Base-by-base conservation (phyloP, 768 basidiomycete species). In the Russula lepida region DNA sequence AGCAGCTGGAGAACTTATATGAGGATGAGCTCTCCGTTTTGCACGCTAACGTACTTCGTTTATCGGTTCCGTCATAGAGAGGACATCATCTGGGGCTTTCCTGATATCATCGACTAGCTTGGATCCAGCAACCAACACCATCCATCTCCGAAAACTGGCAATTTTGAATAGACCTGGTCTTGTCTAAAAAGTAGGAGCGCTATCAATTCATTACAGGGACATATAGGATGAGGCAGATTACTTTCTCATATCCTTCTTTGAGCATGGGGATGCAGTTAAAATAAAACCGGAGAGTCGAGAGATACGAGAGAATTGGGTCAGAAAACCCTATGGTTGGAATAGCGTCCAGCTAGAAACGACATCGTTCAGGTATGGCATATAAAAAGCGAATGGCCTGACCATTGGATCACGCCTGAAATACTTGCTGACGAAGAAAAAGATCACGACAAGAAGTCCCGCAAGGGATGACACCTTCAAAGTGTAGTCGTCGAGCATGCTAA, bases 221-320 rank as follows among this genome's bases (percentile, higher is more conserved):
- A 7, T 17, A 12, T 25, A 2, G 12, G 4, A 3, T 27, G 41
- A 27, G 15, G 4, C 13, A 28, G 0, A 12, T 44, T 41, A 53
- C 58, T 8, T 59, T 53, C 27, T 59, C 33, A 13, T 59, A 59
- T 21, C 52, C 52, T 12, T 30, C 12, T 37, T 39, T 54, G 33
- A 53, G 11, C 12, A 54, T 59, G 13, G 23, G 25, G 13, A 23
- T 21, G 21, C 43, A 17, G 21, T 56, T 30, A 25, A 33, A 6
- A 9, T 27, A 37, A 21, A 43, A 25, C 2, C 28, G 30, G 50
- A 33, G 4, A 32, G 56, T 63, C 3, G 55, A 59, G 15, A 50
- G 21, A 50, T 67, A 74, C 8, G 73, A 74, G 25, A 70, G 64
- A 1, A 74, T 32, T 32, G 69, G 67, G 17, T 46, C 59, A 7